A percentile compares a stretch with the other conserved stretches of the same genome.
phyloP scores from a whole-genome alignment of 2,329 filamentous ascomycete species.

The Fusarium sacchari region DNA sequence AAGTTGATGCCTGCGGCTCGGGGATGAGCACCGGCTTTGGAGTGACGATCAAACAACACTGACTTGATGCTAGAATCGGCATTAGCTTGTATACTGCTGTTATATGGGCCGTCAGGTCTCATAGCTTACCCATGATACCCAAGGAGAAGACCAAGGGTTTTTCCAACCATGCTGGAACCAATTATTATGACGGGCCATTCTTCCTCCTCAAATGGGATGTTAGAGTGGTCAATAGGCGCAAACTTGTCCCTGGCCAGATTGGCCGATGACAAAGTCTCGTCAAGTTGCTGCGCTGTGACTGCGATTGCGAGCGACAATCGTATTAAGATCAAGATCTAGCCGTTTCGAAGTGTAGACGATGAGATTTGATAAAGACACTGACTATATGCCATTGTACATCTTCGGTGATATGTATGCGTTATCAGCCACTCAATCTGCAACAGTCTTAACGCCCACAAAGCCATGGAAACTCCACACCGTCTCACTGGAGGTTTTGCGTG shows the following conservation, averaged over 20 bases:
- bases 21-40: background rate
- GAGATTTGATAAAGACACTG: too few species aligned
- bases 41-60: background rate
- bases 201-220: background rate
- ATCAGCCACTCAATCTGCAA: too few species aligned
- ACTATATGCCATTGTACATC: too few species aligned
- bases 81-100: too few species aligned
- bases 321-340: too few species aligned
- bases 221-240: background rate
- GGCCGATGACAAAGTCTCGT: background rate
- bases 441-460: too few species aligned
- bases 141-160: background rate
- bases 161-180: conserved; percentile 1
- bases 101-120: fast-evolving
- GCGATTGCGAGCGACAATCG: background rate
- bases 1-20: background rate
- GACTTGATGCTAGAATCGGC: background rate
- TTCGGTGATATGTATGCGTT: too few species aligned
- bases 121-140: background rate
- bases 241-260: background rate
- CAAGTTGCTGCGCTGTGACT: background rate
- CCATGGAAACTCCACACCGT: too few species aligned
- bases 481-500: too few species aligned
- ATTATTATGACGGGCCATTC: conserved; percentile 1
- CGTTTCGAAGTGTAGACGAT: too few species aligned